Conservation (phyloP, 108 stramenopile genomes). For the Pelagomonas calceolata region DNA sequence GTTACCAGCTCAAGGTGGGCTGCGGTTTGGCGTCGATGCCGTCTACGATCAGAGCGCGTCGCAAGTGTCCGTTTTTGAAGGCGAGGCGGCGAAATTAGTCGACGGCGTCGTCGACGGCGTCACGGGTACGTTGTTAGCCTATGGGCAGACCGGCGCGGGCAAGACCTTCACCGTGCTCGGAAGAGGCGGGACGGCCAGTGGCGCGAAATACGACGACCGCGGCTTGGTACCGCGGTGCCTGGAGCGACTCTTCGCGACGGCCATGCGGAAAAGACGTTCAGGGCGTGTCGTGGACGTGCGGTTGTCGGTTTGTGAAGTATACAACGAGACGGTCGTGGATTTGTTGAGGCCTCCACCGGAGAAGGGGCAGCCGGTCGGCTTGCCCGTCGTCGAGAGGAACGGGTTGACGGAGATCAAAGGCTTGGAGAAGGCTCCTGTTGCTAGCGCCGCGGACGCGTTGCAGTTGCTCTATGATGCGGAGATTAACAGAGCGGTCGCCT, state of each 20-base stretch:
- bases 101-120: constrained; percentile 6
- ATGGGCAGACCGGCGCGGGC: constrained; percentile 27
- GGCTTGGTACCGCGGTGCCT: constrained; percentile 14
- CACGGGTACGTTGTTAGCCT: constrained; percentile 22
- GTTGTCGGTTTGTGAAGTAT: constrained; percentile 27
- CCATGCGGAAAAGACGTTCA: background rate
- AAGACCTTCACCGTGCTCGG: constrained; percentile 26
- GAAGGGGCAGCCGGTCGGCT: background rate
- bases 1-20: no score
- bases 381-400: constrained; percentile 8
- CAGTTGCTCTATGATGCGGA: constrained; percentile 19
- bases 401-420: constrained; percentile 13
- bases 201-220: background rate
- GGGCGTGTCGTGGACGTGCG: constrained; percentile 10
- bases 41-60: background rate
- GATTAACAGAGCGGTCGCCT: constrained; percentile 28
- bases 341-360: no score
- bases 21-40: constrained; percentile 3
- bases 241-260: background rate
- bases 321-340: constrained; percentile 35
- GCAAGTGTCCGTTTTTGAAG: constrained; percentile 6
- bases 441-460: constrained; percentile 19
- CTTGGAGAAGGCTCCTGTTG: background rate
- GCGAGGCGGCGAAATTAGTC: background rate
- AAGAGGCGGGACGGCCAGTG: background rate